Evolutionary conservation across 495 filamentous ascomycete species (phyloP), one percentile per base, ranked within the genome.

Genomic region (Talaromyces liani): DNA sequence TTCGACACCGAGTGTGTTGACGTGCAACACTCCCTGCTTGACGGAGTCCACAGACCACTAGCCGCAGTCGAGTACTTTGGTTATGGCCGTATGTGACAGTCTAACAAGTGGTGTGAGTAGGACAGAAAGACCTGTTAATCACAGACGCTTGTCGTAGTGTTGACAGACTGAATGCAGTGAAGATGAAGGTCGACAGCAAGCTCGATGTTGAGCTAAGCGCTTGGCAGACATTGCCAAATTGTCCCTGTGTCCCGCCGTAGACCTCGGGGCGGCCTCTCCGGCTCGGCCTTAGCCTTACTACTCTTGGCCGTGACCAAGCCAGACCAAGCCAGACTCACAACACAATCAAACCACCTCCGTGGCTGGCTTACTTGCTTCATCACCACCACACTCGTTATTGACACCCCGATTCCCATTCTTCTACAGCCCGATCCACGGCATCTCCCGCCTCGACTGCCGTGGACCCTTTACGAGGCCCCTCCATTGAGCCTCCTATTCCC

Each of bases 311-410:
- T 55, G 51, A 55, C 51, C 51, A 55, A 55, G 22, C 20, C 22
- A 12, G n/a, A n/a, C 6, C 16, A 8, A 49, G 51, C 20, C 22
- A 12, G 53, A 29, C 53, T 55, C 51, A 56, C 51, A 56, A 45
- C 36, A 41, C 34, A 61, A 47, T 61, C 47, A 22, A 61, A 47
- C 29, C 33, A 49, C 33, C 36, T 61, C 29, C 45, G 45, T 49
- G 45, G 45, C 61, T 18, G 55, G 24, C 29, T 53, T 36, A n/a
- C 16, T 27, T 60, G 29, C 60, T 61, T 61, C 24, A 49, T 53
- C 60, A 61, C 70, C 59, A 68, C 57, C 31, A 63, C 27, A 60
- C 59, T 58, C 63, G 62, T 61, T 61, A 54, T 62, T 57, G 31
- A 61, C 60, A 58, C 66, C 49, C 24, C 53, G 63, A 49, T 16